These are phyloP conservation scores for Perkinsela sp. DNA, from an alignment of 208 protist species.

Conservation along the genomic window DNA sequence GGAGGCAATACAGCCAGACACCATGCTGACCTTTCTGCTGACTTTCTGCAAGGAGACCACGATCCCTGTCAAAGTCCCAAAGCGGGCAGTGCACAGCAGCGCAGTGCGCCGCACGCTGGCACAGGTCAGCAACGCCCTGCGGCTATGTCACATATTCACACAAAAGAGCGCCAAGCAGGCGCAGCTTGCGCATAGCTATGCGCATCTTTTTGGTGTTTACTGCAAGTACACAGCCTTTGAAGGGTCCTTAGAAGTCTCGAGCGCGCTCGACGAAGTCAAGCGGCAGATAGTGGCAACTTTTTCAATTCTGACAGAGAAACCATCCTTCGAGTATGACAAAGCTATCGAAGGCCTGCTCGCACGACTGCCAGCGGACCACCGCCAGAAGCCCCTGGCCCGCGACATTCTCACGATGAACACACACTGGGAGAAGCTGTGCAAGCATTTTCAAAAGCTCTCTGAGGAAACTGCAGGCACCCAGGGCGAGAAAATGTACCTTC, in stretches of 20 bases:
- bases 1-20: not conserved
- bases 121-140: not conserved
- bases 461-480: too few relatives aligned
- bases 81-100: not conserved
- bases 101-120: not conserved
- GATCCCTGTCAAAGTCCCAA: not conserved
- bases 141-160: not conserved
- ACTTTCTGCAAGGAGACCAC: not conserved
- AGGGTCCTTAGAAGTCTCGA: not conserved
- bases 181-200: not conserved
- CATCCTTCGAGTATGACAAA: not conserved
- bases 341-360: not conserved
- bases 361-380: not conserved
- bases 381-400: not conserved
- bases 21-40: not conserved
- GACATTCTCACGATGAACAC: not conserved
- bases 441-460: not conserved
- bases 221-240: not conserved
- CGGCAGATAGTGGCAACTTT: not conserved
- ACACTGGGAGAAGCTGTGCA: not conserved
- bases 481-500: not conserved
- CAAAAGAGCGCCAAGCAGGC: not conserved
- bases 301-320: not conserved
- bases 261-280: not conserved
- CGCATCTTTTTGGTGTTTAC: not conserved